Base-by-base conservation (phyloP, 1,284 basidiomycete genomes). In the Sphagnurus paluster region DNA sequence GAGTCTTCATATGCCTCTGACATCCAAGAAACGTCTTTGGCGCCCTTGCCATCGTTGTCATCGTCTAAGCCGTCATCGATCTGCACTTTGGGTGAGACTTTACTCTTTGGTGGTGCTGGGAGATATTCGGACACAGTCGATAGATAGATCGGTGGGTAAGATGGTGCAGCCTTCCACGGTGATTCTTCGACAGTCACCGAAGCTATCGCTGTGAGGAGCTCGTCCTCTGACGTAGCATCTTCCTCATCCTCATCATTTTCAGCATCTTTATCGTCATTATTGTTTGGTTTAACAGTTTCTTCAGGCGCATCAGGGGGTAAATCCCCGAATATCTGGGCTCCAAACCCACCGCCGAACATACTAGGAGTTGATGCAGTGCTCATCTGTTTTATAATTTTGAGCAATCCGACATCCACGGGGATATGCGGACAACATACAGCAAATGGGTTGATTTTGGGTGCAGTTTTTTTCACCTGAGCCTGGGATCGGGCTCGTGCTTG, bases 1-100 rank as follows among this genome's bases (percentile, higher is more conserved):
- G 87, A 87, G 59, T 87, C 82, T 64, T 92, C 90, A 57, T 90
- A 93, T 11, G 75, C 71, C 63, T 93, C 90, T 7, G 77, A 67
- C 3, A 69, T 66, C 86, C 84, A 90, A 1, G 66, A 70, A 5
- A 70, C 62, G 39, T 74, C 73, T 44, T 76, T 79, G 42, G 64
- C 63, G 9, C 66, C 66, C 53, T 72, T 72, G 23, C 64, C 66
- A n/a, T n/a, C n/a, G n/a, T n/a, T n/a, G 34, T 65, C 61, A n/a
- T 62, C 62, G 24, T 72, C 73, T 4, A 51, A 32, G 13, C 63
- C 53, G 44, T 78, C 77, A 9, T 67, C 65, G 10, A 75, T 56
- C 6, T 67, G 63, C 5, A 66, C 65, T 21, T 63, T 67, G 1
- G 71, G 54, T 0, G 74, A 64, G 0, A 73, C 53, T 52, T 78